Percentiles rank a stretch among this genome's conserved stretches.
phyloP scores from a whole-genome alignment of 768 basidiomycete species.

The Leccinum boreale region DNA sequence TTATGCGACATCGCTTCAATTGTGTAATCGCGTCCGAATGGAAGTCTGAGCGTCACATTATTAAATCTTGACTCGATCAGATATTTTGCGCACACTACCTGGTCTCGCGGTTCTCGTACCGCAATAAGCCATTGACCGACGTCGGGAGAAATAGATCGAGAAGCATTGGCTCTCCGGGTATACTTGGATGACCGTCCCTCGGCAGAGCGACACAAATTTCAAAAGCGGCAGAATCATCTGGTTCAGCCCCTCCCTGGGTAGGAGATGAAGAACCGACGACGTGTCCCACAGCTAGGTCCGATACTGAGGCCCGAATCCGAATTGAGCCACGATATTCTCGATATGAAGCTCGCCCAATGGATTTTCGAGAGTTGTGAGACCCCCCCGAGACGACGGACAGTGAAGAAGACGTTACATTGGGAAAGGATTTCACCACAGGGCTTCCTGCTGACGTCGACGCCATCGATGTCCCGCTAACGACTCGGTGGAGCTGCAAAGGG shows the following conservation, averaged over 20 bases:
- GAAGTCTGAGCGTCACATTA: constrained; percentile 5
- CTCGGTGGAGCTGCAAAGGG: background rate
- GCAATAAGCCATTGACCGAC: constrained; percentile 5
- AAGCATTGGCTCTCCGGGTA: background rate
- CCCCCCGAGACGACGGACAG: constrained; percentile 5
- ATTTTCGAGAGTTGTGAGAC: constrained; percentile 12
- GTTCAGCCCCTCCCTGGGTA: background rate
- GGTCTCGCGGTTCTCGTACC: background rate
- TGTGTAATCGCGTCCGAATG: background rate
- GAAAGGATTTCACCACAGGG: background rate
- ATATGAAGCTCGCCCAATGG: constrained; percentile 22
- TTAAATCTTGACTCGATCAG: background rate
- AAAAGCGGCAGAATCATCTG: background rate
- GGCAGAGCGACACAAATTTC: constrained; percentile 5
- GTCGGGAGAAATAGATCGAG: constrained; percentile 7
- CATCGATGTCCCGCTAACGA: background rate
- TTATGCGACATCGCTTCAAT: constrained; percentile 15
- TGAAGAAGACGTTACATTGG: background rate
- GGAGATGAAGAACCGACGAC: background rate
- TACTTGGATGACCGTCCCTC: background rate
- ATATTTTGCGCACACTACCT: constrained; percentile 5
- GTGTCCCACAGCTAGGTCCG: background rate
- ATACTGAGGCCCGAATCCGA: background rate
- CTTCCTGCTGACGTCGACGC: background rate
- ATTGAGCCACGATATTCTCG: background rate